Evolutionary conservation across 345 rosid genomes (phyloP).

Genomic region (Aquilaria malaccensis): DNA sequence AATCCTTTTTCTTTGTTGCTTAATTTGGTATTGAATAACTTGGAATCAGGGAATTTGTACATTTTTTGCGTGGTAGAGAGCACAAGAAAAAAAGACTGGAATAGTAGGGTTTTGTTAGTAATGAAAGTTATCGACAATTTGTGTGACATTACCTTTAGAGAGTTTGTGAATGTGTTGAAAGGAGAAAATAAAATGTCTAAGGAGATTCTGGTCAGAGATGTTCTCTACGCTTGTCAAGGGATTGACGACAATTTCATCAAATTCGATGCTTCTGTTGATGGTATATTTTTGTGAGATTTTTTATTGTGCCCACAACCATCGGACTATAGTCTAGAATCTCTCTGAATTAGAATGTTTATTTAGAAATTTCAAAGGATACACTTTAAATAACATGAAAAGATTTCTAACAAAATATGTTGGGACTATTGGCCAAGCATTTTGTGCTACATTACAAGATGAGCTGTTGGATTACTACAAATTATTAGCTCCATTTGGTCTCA

Average conservation of each 20-base stretch:
- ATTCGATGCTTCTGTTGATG: slow-evolving; percentile 54
- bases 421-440: slow-evolving; percentile 91
- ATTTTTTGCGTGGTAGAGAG: slow-evolving; percentile 24
- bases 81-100: slow-evolving; percentile 36
- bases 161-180: slow-evolving; percentile 55
- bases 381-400: slow-evolving; percentile 56
- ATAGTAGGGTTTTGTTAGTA: slow-evolving; percentile 70
- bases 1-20: slow-evolving; percentile 46
- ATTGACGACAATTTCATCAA: slow-evolving; percentile 86
- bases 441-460: slow-evolving; percentile 93
- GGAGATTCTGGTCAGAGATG: slow-evolving; percentile 85
- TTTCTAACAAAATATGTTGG: slow-evolving; percentile 82
- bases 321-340: slow-evolving; percentile 66
- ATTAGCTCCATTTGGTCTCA: slow-evolving; percentile 73
- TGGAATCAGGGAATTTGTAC: slow-evolving; percentile 18
- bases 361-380: slow-evolving; percentile 73
- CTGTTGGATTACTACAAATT: slow-evolving; percentile 80
- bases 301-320: slow-evolving; percentile 66
- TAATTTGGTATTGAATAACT: slow-evolving; percentile 35
- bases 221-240: slow-evolving; percentile 86
- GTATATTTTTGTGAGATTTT: slow-evolving; percentile 49
- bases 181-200: slow-evolving; percentile 89
- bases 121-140: slow-evolving; percentile 70
- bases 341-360: slow-evolving; percentile 96
- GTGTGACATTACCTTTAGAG: slow-evolving; percentile 70